Percentiles rank a stretch among this genome's conserved stretches.
phyloP scores from a whole-genome alignment of 768 basidiomycete species.

The Russula sp. region DNA sequence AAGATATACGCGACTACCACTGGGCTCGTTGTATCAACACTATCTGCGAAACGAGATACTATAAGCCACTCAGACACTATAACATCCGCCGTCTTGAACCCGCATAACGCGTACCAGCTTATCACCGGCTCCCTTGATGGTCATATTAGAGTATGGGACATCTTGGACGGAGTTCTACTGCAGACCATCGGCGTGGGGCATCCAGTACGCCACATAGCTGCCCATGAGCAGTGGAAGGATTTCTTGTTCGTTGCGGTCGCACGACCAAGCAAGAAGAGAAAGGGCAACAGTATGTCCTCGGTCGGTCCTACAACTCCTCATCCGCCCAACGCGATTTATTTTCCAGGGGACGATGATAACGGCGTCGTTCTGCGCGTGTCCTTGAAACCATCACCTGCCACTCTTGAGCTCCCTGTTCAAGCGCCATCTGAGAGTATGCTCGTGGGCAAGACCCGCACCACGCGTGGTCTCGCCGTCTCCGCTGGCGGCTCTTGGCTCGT shows the following conservation, averaged over 20 bases:
- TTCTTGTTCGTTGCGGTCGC: conserved; percentile 63
- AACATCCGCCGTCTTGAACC: conserved; percentile 71
- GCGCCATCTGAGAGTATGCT: conserved; percentile 46
- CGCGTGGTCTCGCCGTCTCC: conserved; percentile 64
- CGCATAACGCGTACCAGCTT: conserved; percentile 84
- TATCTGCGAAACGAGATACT: conserved; percentile 47
- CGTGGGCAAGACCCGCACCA: conserved; percentile 62
- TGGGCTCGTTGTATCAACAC: conserved; percentile 74
- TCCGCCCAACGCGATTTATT: not conserved
- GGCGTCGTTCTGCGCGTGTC: conserved; percentile 60
- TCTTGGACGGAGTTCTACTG: conserved; percentile 74
- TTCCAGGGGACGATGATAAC: conserved; percentile 31
- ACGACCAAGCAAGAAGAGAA: conserved; percentile 42
- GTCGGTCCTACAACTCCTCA: not conserved
- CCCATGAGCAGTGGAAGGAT: conserved; percentile 63
- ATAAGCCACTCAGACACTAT: conserved; percentile 47
- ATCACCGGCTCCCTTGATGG: conserved; percentile 83
- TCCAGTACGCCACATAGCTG: conserved; percentile 65
- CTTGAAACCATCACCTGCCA: conserved; percentile 42
- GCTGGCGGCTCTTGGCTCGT: conserved; percentile 75
- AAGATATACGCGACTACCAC: conserved; percentile 80
- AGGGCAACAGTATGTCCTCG: conserved; percentile 28
- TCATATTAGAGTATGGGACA: conserved; percentile 89
- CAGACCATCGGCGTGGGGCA: conserved; percentile 65
- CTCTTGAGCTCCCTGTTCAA: conserved; percentile 37